Base-by-base conservation (phyloP, 805 yeast species). In the Candida montana region DNA sequence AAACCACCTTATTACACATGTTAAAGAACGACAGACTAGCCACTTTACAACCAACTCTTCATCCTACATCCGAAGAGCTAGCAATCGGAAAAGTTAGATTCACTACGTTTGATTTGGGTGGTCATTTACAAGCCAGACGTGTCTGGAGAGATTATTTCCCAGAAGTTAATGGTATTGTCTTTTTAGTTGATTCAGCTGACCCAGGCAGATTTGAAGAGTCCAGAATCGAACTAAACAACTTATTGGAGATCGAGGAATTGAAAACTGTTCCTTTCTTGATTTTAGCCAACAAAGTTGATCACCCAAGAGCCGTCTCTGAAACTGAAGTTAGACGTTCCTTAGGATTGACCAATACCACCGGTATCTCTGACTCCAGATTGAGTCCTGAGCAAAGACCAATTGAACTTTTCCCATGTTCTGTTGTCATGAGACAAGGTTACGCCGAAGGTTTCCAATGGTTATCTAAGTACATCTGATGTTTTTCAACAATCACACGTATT, bases 111-210 rank as follows among this genome's bases (percentile, higher is more conserved):
- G 99, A 93, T 65, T 75, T 93, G 55, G 99, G 99, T 67, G 99
- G 99, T 33, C 99, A 93, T 72, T 83, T 79, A 65, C 97, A 91
- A 69, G 98, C 99, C 37, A 90, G 99, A 71, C 88, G 99, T 69
- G 80, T 93, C 61, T 93, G 99, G 99, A 90, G 90, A 63, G 98
- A 93, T 65, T 93, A 93, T 67, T 93, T 93, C 83, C 99, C 99
- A 45, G 99, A 93, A 69, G 99, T 93, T 37, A 86, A 89, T 65
- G 99, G 97, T 42, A 93, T 93, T 53, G 98, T 93, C 26, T 93
- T 85, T 65, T 72, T 93, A 45, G 97, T 93, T 26, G 99, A 93
- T 64, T 95, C 95, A 42, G 98, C 98, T 42, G 99, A 93, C 62
- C 82, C 93, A 30, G 95, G 83, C 63, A 83, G 99, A 67, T 85